Conservation (phyloP, 169 alveolate genomes). For the Cryptosporidium ubiquitum region DNA sequence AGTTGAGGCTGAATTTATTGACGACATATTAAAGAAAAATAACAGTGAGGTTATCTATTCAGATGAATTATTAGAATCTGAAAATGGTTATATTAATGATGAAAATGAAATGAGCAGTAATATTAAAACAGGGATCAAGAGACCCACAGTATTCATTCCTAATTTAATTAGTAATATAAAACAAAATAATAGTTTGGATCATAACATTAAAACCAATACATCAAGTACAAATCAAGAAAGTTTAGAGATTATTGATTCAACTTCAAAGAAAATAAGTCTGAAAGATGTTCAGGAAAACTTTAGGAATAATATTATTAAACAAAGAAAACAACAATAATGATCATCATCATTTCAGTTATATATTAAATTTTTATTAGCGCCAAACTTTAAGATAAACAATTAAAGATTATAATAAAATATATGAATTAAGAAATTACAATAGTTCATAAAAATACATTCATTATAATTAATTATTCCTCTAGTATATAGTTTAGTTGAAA, state of each 20-base stretch:
- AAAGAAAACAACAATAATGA: neutral
- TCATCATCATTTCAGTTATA: neutral
- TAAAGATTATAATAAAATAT: neutral
- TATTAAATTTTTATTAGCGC: neutral
- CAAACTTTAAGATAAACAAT: neutral
- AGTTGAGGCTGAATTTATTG: conserved; percentile 72
- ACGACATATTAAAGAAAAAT: conserved; percentile 11
- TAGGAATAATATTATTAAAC: conserved; percentile 51
- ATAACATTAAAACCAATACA: neutral
- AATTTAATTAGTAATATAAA: neutral
- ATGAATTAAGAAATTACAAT: neutral
- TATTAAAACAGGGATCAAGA: conserved; percentile 43
- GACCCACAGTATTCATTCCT: conserved; percentile 61
- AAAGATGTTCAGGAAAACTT: conserved; percentile 46
- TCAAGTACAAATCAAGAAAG: neutral
- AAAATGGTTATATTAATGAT: neutral
- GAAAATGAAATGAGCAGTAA: neutral
- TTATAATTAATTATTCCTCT: neutral
- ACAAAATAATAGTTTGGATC: neutral
- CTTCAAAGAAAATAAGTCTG: conserved; percentile 17
- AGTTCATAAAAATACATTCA: neutral
- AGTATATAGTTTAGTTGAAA: neutral
- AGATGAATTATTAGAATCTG: neutral
- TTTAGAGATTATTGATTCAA: neutral
- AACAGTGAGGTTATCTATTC: neutral